Evolutionary conservation across 2,329 filamentous ascomycete species (phyloP).

Genomic region (Xylariomycetidae sp.): DNA sequence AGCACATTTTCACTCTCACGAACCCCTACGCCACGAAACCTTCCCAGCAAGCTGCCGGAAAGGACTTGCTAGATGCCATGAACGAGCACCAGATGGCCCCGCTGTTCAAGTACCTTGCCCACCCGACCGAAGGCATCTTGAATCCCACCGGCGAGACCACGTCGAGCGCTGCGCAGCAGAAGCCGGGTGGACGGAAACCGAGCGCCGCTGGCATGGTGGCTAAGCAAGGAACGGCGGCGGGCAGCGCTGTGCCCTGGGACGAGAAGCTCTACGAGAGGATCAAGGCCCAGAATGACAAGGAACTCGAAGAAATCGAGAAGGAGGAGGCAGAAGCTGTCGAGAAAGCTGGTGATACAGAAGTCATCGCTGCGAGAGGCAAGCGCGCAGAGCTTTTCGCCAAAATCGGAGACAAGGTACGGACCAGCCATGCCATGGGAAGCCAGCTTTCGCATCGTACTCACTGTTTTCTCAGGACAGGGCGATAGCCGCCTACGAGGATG

Average conservation of each 20-base stretch:
- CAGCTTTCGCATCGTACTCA: constrained; percentile 11
- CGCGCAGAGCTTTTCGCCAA: constrained; percentile 93
- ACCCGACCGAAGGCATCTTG: constrained; percentile 75
- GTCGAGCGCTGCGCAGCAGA: constrained; percentile 40
- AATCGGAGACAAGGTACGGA: constrained; percentile 83
- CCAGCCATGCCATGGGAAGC: background rate
- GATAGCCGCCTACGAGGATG: constrained; percentile 82
- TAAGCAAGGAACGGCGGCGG: constrained; percentile 57
- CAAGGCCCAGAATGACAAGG: constrained; percentile 69
- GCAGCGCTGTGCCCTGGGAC: constrained; percentile 78
- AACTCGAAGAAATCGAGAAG: constrained; percentile 71
- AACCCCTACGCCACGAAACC: constrained; percentile 65
- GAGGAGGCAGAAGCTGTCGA: constrained; percentile 92
- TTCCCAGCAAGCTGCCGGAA: constrained; percentile 64
- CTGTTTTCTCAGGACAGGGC: constrained; percentile 69
- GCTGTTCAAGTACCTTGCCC: constrained; percentile 77
- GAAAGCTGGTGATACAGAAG: constrained; percentile 92
- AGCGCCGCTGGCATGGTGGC: constrained; percentile 71
- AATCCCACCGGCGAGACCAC: constrained; percentile 66
- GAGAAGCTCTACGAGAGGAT: constrained; percentile 77
- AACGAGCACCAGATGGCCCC: constrained; percentile 80
- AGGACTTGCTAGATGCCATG: constrained; percentile 76
- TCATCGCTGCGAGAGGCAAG: constrained; percentile 88
- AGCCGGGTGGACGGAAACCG: constrained; percentile 60
- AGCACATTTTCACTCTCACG: constrained; percentile 82